These are phyloP conservation scores for Pseudozyma sp. DNA, from an alignment of 1,284 basidiomycete genomes.

Conservation along the genomic window DNA sequence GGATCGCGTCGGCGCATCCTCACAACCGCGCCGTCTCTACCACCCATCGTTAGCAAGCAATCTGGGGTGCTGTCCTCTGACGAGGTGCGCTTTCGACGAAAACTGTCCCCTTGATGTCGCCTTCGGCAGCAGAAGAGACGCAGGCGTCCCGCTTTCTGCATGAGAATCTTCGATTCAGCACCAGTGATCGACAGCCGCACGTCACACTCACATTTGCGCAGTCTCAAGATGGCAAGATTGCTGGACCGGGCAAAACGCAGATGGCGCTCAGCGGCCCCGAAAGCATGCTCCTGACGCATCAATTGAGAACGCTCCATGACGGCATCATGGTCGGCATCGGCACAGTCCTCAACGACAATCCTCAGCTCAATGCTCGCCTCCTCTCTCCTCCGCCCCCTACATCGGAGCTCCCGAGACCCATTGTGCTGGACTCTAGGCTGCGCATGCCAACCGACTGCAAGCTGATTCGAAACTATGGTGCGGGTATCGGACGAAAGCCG, in stretches of 20 bases:
- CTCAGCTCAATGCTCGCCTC: conserved; percentile 79
- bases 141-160: conserved; percentile 22
- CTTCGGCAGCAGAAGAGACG: conserved; percentile 8
- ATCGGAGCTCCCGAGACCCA: conserved; percentile 76
- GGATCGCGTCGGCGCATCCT: no score
- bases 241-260: conserved; percentile 79
- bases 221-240: conserved; percentile 92
- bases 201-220: conserved; percentile 94
- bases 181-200: conserved; percentile 26
- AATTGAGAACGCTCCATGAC: conserved; percentile 82
- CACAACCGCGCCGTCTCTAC: no score
- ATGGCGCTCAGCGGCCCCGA: conserved; percentile 85
- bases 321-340: conserved; percentile 91
- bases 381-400: conserved; percentile 45
- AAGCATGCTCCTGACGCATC: conserved; percentile 94
- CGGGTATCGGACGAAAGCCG: conserved; percentile 77
- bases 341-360: conserved; percentile 90
- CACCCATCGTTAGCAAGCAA: no score
- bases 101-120: background rate
- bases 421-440: conserved; percentile 83
- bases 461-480: conserved; percentile 77
- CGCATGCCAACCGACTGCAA: conserved; percentile 79
- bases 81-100: background rate
- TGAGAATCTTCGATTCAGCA: conserved; percentile 9
- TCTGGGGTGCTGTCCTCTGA: no score